Percentiles rank a stretch among this genome's conserved stretches.
These are phyloP conservation scores for Inonotus hispidus DNA, from an alignment of 1,284 basidiomycete species.

Conservation along the genomic window DNA sequence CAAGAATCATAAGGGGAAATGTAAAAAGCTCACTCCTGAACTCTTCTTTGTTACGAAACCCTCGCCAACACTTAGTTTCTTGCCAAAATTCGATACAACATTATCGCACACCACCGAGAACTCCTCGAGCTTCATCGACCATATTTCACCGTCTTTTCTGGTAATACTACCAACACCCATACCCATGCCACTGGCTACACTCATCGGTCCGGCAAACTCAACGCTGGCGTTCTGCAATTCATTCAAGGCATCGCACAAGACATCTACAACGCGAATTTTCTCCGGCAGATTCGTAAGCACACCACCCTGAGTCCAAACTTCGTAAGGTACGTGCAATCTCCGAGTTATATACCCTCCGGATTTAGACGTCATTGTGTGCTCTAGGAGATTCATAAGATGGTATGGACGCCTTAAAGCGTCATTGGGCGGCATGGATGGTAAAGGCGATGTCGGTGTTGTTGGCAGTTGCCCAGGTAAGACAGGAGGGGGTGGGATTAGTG, in stretches of 20 bases:
- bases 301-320: conserved; percentile 87
- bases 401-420: conserved; percentile 84
- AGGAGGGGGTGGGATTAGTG: conserved; percentile 48
- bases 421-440: conserved; percentile 62
- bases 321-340: conserved; percentile 81
- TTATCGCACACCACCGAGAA: conserved; percentile 78
- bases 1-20: conserved; percentile 8
- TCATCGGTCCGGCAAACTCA: conserved; percentile 71
- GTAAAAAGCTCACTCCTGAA: conserved; percentile 44
- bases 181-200: conserved; percentile 66
- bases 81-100: conserved; percentile 78
- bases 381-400: conserved; percentile 80
- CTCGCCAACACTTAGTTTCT: conserved; percentile 85
- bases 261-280: conserved; percentile 81
- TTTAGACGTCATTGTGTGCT: conserved; percentile 74
- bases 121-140: conserved; percentile 65
- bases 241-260: conserved; percentile 71
- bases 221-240: conserved; percentile 62
- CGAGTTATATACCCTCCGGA: conserved; percentile 87
- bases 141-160: conserved; percentile 65
- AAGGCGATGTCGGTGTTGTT: conserved; percentile 67
- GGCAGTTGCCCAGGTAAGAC: conserved; percentile 52
- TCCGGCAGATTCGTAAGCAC: conserved; percentile 75
- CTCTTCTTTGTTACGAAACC: conserved; percentile 80
- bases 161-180: conserved; percentile 66